phyloP scores from a whole-genome alignment of 352 stramenopile species.

The Globisporangium cylindrosporum region DNA sequence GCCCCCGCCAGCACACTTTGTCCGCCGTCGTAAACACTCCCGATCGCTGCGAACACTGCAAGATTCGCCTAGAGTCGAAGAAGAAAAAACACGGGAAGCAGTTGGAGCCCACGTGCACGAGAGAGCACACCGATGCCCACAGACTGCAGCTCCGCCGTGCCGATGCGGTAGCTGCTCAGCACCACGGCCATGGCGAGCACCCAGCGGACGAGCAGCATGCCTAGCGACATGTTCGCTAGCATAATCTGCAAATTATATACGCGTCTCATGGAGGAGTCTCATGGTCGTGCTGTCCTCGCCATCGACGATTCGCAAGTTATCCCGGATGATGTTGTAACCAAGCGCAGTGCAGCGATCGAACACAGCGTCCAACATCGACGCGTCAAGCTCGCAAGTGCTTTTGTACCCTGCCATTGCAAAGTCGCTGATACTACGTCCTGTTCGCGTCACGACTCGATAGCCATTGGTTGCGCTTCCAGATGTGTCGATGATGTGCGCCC shows the following conservation, averaged over 20 bases:
- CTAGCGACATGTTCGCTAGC: slow-evolving; percentile 34
- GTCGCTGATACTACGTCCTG: too few species aligned
- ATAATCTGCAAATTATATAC: too few species aligned
- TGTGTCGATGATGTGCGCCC: not conserved
- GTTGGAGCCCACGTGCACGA: slow-evolving; percentile 14
- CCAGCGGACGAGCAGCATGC: slow-evolving; percentile 32
- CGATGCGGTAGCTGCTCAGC: not conserved
- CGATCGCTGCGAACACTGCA: not conserved
- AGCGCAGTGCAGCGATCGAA: too few species aligned
- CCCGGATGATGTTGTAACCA: too few species aligned
- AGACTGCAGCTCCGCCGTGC: not conserved
- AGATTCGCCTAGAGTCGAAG: slow-evolving; percentile 20
- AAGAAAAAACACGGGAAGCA: slow-evolving; percentile 20
- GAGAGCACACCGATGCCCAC: slow-evolving; percentile 21
- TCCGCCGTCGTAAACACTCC: slow-evolving; percentile 22
- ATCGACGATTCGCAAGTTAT: too few species aligned
- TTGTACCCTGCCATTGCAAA: too few species aligned
- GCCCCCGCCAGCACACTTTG: slow-evolving; percentile 2
- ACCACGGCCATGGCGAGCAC: slow-evolving; percentile 18
- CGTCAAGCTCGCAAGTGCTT: too few species aligned
- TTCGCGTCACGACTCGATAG: not conserved
- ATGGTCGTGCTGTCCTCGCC: too few species aligned
- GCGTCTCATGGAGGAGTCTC: too few species aligned
- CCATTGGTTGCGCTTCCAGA: not conserved
- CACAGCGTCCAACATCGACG: too few species aligned